A percentile compares a stretch with the other conserved stretches of the same genome.
These are phyloP conservation scores for Populus hybrid DNA, from an alignment of 441 rosid genomes.

Conservation along the genomic window DNA sequence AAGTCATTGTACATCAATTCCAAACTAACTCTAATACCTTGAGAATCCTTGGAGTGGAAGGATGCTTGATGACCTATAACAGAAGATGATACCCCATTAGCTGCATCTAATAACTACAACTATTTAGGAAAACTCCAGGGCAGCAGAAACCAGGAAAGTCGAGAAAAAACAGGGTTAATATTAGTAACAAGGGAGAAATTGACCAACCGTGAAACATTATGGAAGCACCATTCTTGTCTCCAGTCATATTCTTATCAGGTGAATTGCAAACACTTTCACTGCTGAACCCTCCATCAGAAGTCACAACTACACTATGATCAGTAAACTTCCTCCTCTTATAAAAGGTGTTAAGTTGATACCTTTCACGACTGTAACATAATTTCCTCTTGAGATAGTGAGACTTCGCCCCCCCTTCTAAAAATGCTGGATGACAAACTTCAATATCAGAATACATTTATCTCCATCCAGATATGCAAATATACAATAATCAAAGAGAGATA, in stretches of 20 bases:
- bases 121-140: slow-evolving; percentile 10
- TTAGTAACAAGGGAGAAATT: slow-evolving; percentile 12
- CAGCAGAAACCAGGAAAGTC: slow-evolving; percentile 10
- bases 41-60: slow-evolving; percentile 37
- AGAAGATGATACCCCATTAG: slow-evolving; percentile 36
- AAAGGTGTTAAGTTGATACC: slow-evolving; percentile 33
- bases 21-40: slow-evolving; percentile 38
- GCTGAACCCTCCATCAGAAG: slow-evolving; percentile 40
- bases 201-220: slow-evolving; percentile 42
- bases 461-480: background rate
- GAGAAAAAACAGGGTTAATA: slow-evolving; percentile 8
- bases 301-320: slow-evolving; percentile 27
- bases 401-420: slow-evolving; percentile 43
- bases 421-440: slow-evolving; percentile 13
- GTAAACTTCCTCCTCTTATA: slow-evolving; percentile 52
- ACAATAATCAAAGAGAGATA: background rate
- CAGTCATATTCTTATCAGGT: slow-evolving; percentile 25
- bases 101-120: slow-evolving; percentile 28
- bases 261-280: slow-evolving; percentile 63
- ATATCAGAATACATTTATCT: background rate
- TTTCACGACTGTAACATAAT: slow-evolving; percentile 30
- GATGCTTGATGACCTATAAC: slow-evolving; percentile 29
- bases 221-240: slow-evolving; percentile 28
- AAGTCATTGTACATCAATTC: background rate
- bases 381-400: slow-evolving; percentile 30